Conservation (phyloP, 805 yeast species). For the Pichia deserticola region DNA sequence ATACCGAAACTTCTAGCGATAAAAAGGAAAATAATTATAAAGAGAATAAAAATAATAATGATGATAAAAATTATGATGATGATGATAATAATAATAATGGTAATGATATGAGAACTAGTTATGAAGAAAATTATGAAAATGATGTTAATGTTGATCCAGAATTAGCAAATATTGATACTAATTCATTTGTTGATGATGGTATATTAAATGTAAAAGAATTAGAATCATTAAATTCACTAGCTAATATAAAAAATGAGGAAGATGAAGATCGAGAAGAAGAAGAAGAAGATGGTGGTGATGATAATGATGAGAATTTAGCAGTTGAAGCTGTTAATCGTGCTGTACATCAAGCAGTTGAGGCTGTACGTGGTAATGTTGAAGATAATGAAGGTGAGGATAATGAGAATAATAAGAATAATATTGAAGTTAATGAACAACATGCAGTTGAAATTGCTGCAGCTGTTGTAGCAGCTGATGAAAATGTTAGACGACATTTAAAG, state of each 20-base stretch:
- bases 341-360: conserved; percentile 9
- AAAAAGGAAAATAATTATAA: too few species aligned
- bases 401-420: conserved; percentile 15
- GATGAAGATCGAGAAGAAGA: neutral
- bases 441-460: conserved; percentile 20
- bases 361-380: conserved; percentile 1
- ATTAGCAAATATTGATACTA: conserved; percentile 38
- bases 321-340: conserved; percentile 22
- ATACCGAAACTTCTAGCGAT: too few species aligned
- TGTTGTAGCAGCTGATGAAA: conserved; percentile 25
- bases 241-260: conserved; percentile 17
- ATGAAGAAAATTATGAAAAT: neutral
- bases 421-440: conserved; percentile 15
- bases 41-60: too few species aligned
- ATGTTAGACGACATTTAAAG: neutral
- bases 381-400: conserved; percentile 7
- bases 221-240: conserved; percentile 24
- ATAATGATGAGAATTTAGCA: conserved; percentile 26
- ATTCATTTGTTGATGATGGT: conserved; percentile 57
- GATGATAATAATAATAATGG: neutral
- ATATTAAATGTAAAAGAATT: conserved; percentile 48
- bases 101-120: neutral
- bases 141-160: conserved; percentile 47
- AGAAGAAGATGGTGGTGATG: conserved; percentile 7
- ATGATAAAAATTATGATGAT: neutral